Conservation (phyloP, 495 filamentous ascomycete species). For the Glarea lozoyensis region DNA sequence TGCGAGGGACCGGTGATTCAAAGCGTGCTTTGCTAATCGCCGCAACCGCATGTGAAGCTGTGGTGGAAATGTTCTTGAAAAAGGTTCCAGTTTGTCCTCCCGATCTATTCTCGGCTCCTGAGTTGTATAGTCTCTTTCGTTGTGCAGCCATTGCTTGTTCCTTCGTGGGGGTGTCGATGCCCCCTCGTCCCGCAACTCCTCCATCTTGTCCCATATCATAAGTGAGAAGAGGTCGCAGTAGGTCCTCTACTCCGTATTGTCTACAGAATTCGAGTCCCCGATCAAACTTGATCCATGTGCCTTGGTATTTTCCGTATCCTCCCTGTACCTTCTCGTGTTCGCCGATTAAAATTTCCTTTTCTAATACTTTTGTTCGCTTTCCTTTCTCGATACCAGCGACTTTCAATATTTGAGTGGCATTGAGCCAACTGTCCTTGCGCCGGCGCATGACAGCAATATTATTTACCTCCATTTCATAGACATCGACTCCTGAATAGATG, state of each 20-base stretch:
- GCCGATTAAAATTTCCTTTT: slow-evolving; percentile 92
- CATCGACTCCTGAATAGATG: slow-evolving; percentile 85
- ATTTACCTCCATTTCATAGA: slow-evolving; percentile 98
- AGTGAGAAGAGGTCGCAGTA: slow-evolving; percentile 73
- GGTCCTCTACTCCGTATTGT: slow-evolving; percentile 87
- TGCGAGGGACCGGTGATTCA: slow-evolving; percentile 72
- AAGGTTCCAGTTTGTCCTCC: slow-evolving; percentile 72
- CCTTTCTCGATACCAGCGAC: slow-evolving; percentile 95
- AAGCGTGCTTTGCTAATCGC: slow-evolving; percentile 93
- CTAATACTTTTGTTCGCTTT: slow-evolving; percentile 90
- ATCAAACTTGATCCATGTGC: slow-evolving; percentile 92
- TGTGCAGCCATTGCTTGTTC: slow-evolving; percentile 98
- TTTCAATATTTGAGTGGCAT: slow-evolving; percentile 92
- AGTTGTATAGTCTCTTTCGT: slow-evolving; percentile 82
- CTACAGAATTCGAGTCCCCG: slow-evolving; percentile 86
- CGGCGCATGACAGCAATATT: slow-evolving; percentile 88
- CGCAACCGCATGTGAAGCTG: slow-evolving; percentile 82
- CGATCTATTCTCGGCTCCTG: slow-evolving; percentile 54
- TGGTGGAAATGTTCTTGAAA: slow-evolving; percentile 91
- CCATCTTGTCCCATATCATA: slow-evolving; percentile 83
- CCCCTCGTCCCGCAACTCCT: slow-evolving; percentile 44
- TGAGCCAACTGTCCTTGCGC: slow-evolving; percentile 84
- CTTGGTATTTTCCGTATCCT: slow-evolving; percentile 97
- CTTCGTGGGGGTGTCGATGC: slow-evolving; percentile 90
- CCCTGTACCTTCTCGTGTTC: slow-evolving; percentile 98